Base-by-base conservation (phyloP, 176 grass and related monocot genomes). In the Pontederia paniculata region DNA sequence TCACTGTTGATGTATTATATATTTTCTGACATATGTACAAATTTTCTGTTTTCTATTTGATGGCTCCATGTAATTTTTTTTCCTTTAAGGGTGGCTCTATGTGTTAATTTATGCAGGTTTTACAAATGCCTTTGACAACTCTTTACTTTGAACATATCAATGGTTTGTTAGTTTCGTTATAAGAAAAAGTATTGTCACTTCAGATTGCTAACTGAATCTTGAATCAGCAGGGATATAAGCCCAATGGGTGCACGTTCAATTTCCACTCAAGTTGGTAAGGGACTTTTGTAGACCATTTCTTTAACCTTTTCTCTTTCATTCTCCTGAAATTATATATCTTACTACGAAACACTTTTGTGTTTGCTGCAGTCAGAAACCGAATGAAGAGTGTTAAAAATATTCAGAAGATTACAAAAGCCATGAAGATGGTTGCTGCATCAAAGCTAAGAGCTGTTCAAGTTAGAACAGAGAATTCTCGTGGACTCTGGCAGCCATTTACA, bases 351-450 rank as follows among this genome's bases (percentile, higher is more conserved):
- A 23, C 21, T 63, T 63, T 60, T n/a, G 5, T 48, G 63, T 42
- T 17, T 70, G 17, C 5, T 73, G 13, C 71, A 96, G 91, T 89
- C 52, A 89, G 91, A 72, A 96, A 72, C 51, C 68, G 91, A 23
- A 96, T 96, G 91, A 96, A 96, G 71, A 96, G 85, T 89, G 79
- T 96, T 1, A 96, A 78, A 71, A 96, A 96, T 60, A 96, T 89
- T 18, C 86, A 96, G 62, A 96, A 96, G 76, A 95, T 95, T 45
- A 95, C 90, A 64, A 95, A 95, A 68, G 90, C 90, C 52, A 95
- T 95, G 90, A 95, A 95, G 69, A 95, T 95, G 82, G 90, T 95
- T 76, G 90, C 85, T 66, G 82, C 85, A 74, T 95, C 85, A 65
- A 96, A 96, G 73, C 82, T 96, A 56, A 80, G 90, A 16, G 76